Percentiles rank a stretch among this genome's conserved stretches.
Evolutionary conservation across 768 basidiomycete species (phyloP).

Genomic region (Leccinum fibrillosum): DNA sequence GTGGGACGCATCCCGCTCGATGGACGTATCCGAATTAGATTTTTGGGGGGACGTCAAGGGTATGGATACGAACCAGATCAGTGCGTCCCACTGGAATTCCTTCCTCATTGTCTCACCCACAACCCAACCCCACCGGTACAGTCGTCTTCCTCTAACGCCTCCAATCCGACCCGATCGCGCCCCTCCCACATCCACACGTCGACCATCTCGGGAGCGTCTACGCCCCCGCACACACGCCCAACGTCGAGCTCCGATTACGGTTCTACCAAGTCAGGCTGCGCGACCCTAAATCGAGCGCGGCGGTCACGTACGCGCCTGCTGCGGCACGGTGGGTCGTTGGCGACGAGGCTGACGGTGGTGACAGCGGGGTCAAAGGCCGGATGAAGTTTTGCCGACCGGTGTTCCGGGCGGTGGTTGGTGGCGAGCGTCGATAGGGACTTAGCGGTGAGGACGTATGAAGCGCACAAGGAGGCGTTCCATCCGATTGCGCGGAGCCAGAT

Average conservation of each 20-base stretch:
- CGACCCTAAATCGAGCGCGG: slow-evolving; percentile 41
- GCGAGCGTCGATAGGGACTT: too few species aligned
- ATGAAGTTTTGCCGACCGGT: too few species aligned
- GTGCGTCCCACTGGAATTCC: slow-evolving; percentile 36
- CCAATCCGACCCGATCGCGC: slow-evolving; percentile 41
- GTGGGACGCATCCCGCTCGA: slow-evolving; percentile 66
- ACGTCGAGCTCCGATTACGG: slow-evolving; percentile 67
- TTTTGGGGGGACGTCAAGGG: slow-evolving; percentile 63
- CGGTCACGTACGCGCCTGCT: too few species aligned
- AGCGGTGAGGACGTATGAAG: too few species aligned
- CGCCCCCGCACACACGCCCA: slow-evolving; percentile 47
- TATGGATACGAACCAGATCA: slow-evolving; percentile 75
- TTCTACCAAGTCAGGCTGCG: slow-evolving; percentile 7
- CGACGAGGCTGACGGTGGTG: slow-evolving; percentile 16
- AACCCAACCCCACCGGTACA: slow-evolving; percentile 22
- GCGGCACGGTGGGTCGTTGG: too few species aligned
- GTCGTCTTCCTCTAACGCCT: slow-evolving; percentile 85
- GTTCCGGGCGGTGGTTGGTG: slow-evolving; percentile 34
- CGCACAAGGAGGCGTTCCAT: too few species aligned
- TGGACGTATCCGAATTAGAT: slow-evolving; percentile 42
- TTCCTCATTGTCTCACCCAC: too few species aligned
- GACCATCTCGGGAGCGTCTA: slow-evolving; percentile 54
- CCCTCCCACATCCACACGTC: slow-evolving; percentile 61
- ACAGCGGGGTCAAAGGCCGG: too few species aligned
- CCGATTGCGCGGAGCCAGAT: too few species aligned